Conservation (phyloP, 1,139 yeast species). For the Zygosaccharomyces sapae region DNA sequence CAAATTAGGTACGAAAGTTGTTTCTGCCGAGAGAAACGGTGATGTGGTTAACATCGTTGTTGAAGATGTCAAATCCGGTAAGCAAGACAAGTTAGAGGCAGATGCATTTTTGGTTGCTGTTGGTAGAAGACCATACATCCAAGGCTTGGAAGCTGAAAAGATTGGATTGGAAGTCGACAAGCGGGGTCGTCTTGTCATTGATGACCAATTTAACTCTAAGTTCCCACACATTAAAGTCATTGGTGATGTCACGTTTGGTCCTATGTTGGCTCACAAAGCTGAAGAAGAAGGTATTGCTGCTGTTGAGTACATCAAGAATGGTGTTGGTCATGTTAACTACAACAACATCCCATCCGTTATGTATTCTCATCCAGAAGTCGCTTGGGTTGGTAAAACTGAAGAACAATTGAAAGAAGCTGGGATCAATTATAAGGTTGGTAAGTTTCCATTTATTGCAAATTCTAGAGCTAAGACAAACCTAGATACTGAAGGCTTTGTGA, state of each 20-base stretch:
- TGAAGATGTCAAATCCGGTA: constrained; percentile 85
- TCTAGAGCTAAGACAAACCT: constrained; percentile 98
- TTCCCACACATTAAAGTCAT: constrained; percentile 91
- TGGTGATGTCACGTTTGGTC: constrained; percentile 98
- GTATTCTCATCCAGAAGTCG: constrained; percentile 99
- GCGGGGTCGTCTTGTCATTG: constrained; percentile 90
- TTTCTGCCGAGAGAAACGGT: constrained; percentile 81
- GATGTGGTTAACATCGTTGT: constrained; percentile 81
- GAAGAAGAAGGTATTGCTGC: constrained; percentile 99
- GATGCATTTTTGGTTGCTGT: constrained; percentile 95
- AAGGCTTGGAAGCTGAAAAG: constrained; percentile 83
- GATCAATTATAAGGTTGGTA: constrained; percentile 87
- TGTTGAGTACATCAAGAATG: constrained; percentile 86
- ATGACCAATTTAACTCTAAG: constrained; percentile 89
- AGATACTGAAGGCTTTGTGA: constrained; percentile 96
- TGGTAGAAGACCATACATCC: constrained; percentile 97
- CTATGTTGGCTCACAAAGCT: constrained; percentile 99
- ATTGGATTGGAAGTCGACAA: constrained; percentile 87
- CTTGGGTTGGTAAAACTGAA: constrained; percentile 98
- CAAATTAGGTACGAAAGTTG: constrained; percentile 88
- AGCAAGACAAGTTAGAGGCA: constrained; percentile 73
- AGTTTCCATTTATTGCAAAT: constrained; percentile 98
- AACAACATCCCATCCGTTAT: constrained; percentile 96
- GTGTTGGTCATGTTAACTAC: constrained; percentile 98
- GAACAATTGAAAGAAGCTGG: constrained; percentile 94